These are phyloP conservation scores for Pseudogymnoascus sp. DNA, from an alignment of 2,329 filamentous ascomycete species.

Conservation along the genomic window DNA sequence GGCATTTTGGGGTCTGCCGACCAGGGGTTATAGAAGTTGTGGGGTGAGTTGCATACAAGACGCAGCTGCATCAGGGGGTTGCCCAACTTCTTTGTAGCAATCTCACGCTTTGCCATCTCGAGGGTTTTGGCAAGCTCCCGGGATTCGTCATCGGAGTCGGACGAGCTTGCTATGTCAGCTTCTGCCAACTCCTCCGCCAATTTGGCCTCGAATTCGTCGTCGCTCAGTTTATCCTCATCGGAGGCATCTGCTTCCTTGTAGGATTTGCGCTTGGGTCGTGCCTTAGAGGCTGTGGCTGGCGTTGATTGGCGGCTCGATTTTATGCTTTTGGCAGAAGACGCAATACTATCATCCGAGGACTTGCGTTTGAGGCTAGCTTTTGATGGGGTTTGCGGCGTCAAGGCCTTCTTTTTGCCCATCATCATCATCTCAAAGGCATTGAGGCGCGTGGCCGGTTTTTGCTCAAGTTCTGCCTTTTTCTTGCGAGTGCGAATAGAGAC, in stretches of 20 bases:
- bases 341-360: conserved; percentile 29
- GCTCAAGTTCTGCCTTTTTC: conserved; percentile 15
- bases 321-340: conserved; percentile 55
- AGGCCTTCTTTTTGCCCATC: conserved; percentile 14
- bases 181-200: conserved; percentile 54
- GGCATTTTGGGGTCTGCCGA: conserved; percentile 47
- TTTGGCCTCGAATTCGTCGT: conserved; percentile 75
- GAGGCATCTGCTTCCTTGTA: conserved; percentile 52
- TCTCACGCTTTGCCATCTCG: conserved; percentile 76
- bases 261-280: conserved; percentile 38
- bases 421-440: conserved; percentile 42
- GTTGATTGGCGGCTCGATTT: conserved; percentile 71
- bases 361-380: conserved; percentile 51
- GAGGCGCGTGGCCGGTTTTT: conserved; percentile 16
- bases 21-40: conserved; percentile 97
- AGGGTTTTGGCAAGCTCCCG: conserved; percentile 58
- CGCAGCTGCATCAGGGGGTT: conserved; percentile 90
- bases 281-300: conserved; percentile 43
- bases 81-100: conserved; percentile 83
- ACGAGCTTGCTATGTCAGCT: conserved; percentile 30
- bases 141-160: conserved; percentile 42
- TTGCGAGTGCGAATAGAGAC: conserved; percentile 19
- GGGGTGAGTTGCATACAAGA: conserved; percentile 84
- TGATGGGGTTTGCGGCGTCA: conserved; percentile 7
- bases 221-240: conserved; percentile 60